phyloP scores from a whole-genome alignment of 192 early-diverging fungal species.

The Linnemannia hyalina region DNA sequence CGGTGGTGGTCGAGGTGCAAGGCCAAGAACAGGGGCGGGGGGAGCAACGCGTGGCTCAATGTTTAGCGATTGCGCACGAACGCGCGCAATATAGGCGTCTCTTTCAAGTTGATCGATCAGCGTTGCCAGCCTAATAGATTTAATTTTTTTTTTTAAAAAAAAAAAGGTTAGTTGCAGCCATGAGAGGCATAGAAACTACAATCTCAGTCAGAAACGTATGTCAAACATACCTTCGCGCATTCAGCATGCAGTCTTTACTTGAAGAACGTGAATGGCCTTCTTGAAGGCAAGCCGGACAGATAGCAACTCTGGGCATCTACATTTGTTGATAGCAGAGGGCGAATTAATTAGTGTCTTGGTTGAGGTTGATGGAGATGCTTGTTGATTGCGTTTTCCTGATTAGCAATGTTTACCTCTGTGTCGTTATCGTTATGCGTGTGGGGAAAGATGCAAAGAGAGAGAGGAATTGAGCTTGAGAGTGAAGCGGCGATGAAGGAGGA shows the following conservation, averaged over 20 bases:
- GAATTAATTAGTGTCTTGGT: neutral
- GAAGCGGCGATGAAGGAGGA: no score
- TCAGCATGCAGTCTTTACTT: neutral
- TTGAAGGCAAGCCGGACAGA: slow-evolving; percentile 3
- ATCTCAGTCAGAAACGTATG: neutral
- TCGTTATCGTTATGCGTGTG: neutral
- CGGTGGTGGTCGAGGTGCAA: neutral
- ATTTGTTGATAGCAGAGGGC: neutral
- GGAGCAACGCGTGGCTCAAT: no score
- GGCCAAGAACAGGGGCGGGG: neutral
- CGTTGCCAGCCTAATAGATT: neutral
- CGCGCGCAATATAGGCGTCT: neutral
- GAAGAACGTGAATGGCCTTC: slow-evolving; percentile 8
- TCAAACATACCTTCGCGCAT: neutral
- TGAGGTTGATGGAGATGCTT: neutral
- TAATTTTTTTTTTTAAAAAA: neutral
- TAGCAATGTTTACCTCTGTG: neutral
- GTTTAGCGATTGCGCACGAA: neutral
- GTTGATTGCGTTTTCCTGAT: neutral
- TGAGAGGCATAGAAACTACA: neutral
- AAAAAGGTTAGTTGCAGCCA: neutral
- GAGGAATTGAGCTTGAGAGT: no score
- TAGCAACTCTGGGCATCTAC: neutral
- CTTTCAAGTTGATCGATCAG: neutral
- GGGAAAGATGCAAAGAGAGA: no score